Evolutionary conservation across 345 rosid genomes (phyloP).

Genomic region (Ceriops tagal): DNA sequence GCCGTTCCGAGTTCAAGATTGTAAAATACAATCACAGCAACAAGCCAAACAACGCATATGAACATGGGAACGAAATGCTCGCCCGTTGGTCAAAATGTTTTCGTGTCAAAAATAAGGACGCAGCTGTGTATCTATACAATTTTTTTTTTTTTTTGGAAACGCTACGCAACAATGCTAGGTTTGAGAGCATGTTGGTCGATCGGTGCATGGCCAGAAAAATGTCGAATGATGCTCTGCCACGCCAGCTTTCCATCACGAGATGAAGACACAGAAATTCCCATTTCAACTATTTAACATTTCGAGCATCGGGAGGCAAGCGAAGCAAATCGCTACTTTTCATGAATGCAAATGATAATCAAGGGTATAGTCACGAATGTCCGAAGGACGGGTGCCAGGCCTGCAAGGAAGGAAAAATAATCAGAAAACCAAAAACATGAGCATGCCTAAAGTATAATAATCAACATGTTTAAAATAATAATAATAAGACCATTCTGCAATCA

Average conservation of each 20-base stretch:
- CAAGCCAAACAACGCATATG: neutral
- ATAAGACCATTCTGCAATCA: neutral
- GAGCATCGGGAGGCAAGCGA: neutral
- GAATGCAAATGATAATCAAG: slow-evolving; percentile 77
- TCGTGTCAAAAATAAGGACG: neutral
- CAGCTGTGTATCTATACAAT: neutral
- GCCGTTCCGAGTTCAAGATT: no score
- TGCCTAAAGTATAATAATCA: neutral
- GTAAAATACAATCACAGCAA: no score
- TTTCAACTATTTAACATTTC: neutral
- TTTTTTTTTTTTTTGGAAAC: neutral
- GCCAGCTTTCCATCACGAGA: neutral
- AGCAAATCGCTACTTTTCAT: slow-evolving; percentile 30
- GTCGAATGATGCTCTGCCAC: neutral
- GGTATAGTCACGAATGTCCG: slow-evolving; percentile 70
- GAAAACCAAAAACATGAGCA: slow-evolving; percentile 6
- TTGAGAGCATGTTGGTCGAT: neutral
- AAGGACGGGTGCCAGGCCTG: slow-evolving; percentile 93
- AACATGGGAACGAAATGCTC: neutral
- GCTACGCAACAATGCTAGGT: neutral
- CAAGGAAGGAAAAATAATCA: slow-evolving; percentile 6
- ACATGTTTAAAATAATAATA: neutral
- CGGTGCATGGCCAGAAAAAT: neutral
- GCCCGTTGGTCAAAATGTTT: neutral
- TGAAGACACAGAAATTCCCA: neutral